phyloP scores from a whole-genome alignment of 176 grass and related monocot genomes.

The barley (Hordeum vulgare) region MorexV3_pseudomolecules_assembly NC_058520.1:57311518-57312017 shows the following conservation, averaged over 20 bases:
- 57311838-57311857: too few species aligned
- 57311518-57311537: too few species aligned
- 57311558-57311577: conserved; percentile 1
- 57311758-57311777: too few species aligned
- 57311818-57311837: too few species aligned
- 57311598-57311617: neutral
- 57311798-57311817: too few species aligned
- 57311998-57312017: conserved; percentile 53
- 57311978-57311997: conserved; percentile 20
- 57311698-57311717: neutral
- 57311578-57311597: neutral
- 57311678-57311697: neutral
- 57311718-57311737: too few species aligned
- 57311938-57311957: conserved; percentile 5
- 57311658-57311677: neutral
- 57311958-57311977: neutral
- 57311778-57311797: too few species aligned
- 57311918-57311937: neutral
- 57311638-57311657: conserved; percentile 2
- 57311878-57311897: too few species aligned
- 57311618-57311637: neutral
- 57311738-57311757: too few species aligned
- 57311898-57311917: conserved; percentile 10
- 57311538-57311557: too few species aligned
- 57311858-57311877: too few species aligned